Evolutionary conservation across 2,329 filamentous ascomycete species (phyloP).

Genomic region (Exophiala viscosa): DNA sequence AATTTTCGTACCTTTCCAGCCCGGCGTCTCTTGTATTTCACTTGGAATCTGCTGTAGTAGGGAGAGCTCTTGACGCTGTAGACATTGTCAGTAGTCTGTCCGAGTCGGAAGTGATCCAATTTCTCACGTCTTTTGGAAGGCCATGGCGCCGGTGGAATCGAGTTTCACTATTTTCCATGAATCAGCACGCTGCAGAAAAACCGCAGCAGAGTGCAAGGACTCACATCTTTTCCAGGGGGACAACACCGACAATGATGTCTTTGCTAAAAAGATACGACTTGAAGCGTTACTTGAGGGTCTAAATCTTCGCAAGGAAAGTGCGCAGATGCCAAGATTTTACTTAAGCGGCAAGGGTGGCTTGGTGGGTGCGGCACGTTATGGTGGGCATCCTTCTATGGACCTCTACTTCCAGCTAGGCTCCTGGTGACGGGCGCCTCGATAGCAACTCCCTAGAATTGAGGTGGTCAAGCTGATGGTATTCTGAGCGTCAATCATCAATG

Average conservation of each 20-base stretch:
- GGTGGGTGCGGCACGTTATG: too few relatives aligned
- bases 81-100: conserved; percentile 4
- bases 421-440: too few relatives aligned
- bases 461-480: too few relatives aligned
- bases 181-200: conserved; percentile 99
- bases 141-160: conserved; percentile 29
- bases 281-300: too few relatives aligned
- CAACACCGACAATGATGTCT: neutral
- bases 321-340: too few relatives aligned
- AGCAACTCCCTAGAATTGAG: too few relatives aligned
- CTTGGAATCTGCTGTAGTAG: conserved; percentile 98
- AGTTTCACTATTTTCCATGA: conserved; percentile 56
- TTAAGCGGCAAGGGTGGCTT: too few relatives aligned
- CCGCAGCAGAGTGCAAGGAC: conserved; percentile 99
- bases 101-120: neutral
- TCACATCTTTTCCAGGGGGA: conserved; percentile 22
- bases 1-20: conserved; percentile 57
- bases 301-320: too few relatives aligned
- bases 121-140: conserved; percentile 73
- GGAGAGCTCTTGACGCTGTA: conserved; percentile 81
- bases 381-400: too few relatives aligned
- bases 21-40: conserved; percentile 98
- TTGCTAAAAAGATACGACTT: too few relatives aligned
- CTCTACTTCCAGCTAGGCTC: too few relatives aligned
- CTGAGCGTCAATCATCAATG: too few relatives aligned